These are phyloP conservation scores for Exsudoporus floridanus DNA, from an alignment of 1,284 basidiomycete species.

Conservation along the genomic window DNA sequence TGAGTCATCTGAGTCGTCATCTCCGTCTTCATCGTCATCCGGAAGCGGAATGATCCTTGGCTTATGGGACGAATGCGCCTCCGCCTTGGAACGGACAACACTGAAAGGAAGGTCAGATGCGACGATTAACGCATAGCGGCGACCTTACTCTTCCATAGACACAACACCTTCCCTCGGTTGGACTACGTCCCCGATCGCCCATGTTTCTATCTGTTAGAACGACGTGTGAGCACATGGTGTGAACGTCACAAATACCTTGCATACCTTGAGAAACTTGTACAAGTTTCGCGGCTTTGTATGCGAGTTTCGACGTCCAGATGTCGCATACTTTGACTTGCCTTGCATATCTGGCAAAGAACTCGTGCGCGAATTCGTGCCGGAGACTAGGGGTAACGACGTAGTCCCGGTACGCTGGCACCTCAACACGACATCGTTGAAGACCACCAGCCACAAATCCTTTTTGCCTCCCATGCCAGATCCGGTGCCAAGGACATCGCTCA, in stretches of 20 bases:
- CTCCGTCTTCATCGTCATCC: conserved; percentile 58
- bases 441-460: conserved; percentile 91
- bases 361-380: conserved; percentile 64
- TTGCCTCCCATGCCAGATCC: conserved; percentile 63
- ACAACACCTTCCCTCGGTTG: conserved; percentile 74
- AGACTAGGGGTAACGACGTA: conserved; percentile 82
- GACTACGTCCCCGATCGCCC: conserved; percentile 76
- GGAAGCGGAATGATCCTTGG: conserved; percentile 72
- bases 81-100: conserved; percentile 65
- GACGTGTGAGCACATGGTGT: neutral
- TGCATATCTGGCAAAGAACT: conserved; percentile 78
- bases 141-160: conserved; percentile 80
- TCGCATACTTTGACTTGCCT: conserved; percentile 78
- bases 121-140: conserved; percentile 13
- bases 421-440: conserved; percentile 93
- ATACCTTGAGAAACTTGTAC: conserved; percentile 84
- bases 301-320: conserved; percentile 67
- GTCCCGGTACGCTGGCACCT: conserved; percentile 89
- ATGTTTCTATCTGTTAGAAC: conserved; percentile 74
- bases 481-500: conserved; percentile 75
- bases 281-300: conserved; percentile 82
- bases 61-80: conserved; percentile 54
- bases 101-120: conserved; percentile 38
- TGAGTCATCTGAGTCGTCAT: conserved; percentile 78
- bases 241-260: conserved; percentile 10